Evolutionary conservation across 2,329 filamentous ascomycete genomes (phyloP), one percentile per base, ranked within the genome.

Genomic region (Endoconidiophora polonica): DNA sequence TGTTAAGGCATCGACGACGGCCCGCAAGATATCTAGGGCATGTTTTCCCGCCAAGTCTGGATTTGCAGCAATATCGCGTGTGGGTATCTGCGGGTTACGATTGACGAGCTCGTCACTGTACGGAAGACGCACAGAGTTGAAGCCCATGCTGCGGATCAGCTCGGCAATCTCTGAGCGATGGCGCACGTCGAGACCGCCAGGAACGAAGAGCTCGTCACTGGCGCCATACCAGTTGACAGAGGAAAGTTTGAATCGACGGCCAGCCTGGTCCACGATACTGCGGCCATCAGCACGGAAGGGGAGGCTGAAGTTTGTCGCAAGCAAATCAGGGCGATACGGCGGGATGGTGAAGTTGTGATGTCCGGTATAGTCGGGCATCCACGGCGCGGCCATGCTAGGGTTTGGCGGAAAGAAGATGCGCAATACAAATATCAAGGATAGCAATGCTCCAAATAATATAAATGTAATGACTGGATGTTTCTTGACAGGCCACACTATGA

Each of bases 201-300:
- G 70, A 9, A 83, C 70, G 57, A 79, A 81, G 49, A 76, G 67
- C 63, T 80, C 72, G 58, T 83, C 79, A 58, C 76, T 81, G 2
- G 73, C 79, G 33, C 80, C 79, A 59, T 83, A 83, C 79, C 79
- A 83, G 63, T 83, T 83, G 58, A 82, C 67, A 18, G 74, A 78
- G 16, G 74, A 65, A 5, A 84, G 67, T 64, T 78, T 79, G 62
- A 78, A 76, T 26, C 76, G 70, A 26, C 69, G 66, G 38, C 71
- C 74, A 1, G 65, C 58, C 6, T 68, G 63, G 62, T 83, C 79
- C 48, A 82, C 68, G 24, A 83, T 69, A 55, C 80, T 59, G 41
- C 79, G 71, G 4, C 79, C 79, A 24, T 63, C 61, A 1, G 79
- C 77, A 46, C 68, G 70, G 40, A 83, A 65, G 14, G 79, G 79